Base-by-base conservation (phyloP, 441 rosid genomes). In the Gossypium schwendimanii region DNA sequence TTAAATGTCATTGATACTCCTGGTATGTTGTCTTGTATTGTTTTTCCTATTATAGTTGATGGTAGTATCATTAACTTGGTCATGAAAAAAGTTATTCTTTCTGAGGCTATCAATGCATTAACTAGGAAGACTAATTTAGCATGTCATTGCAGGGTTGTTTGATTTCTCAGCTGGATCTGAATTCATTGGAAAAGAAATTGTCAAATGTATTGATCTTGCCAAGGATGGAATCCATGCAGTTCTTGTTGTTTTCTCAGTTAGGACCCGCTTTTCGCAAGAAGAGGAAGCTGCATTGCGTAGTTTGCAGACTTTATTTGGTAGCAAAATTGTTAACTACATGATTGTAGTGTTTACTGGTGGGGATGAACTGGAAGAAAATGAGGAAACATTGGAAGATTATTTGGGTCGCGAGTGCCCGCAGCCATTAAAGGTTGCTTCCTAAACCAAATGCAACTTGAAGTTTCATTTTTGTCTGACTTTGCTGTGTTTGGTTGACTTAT, bases 311-410 rank as follows among this genome's bases (percentile, higher is more conserved):
- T 73, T 91, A 55, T 91, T 91, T 26, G 97, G 98, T 11, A 82
- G 77, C 62, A 90, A 89, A 73, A 91, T 94, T 54, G 28, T 83
- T 62, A 82, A 89, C 75, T 88, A 90, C 78, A 86, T 94, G 95
- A 86, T 94, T 76, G 80, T 90, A 10, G 88, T 94, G 26, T 91
- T 91, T 63, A 94, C 97, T 1, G 97, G 97, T 54, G 98, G 96
- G 4, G 97, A 94, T 79, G 93, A 87, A 15, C 87, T 94, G 69
- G 96, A 94, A 73, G 96, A 89, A 15, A 82, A 82, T 49, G 93
- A 89, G 0, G 92, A 89, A 74, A 89, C 93, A 0, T 73, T 91
- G 69, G 91, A 90, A 50, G 96, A 88, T 47, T 90, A 89, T 76
- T 73, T 90, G 77, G 88, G 82, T 44, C 86, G 87, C 3, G 88